Evolutionary conservation across 352 stramenopile genomes (phyloP).

Genomic region (Globisporangium rhizosaccharum): DNA sequence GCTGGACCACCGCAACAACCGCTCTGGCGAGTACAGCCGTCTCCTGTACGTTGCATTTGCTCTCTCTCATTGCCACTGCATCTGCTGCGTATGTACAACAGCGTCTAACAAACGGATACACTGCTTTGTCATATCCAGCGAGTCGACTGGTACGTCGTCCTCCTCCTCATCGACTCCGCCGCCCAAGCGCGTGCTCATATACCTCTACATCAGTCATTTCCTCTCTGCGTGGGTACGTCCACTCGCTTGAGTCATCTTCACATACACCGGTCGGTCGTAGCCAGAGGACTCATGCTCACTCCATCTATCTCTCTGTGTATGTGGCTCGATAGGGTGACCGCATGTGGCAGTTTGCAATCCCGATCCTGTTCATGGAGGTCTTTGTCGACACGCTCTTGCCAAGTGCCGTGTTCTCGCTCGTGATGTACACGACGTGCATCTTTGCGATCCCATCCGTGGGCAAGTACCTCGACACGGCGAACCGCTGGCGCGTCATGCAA

Average conservation of each 20-base stretch:
- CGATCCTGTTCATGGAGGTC: constrained; percentile 83
- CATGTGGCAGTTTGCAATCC: constrained; percentile 79
- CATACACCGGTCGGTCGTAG: not conserved
- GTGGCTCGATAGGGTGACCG: constrained; percentile 42
- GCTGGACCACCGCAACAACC: constrained; percentile 20
- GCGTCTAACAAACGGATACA: not conserved
- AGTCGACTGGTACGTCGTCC: not conserved
- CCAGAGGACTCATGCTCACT: not conserved
- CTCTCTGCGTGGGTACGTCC: constrained; percentile 64
- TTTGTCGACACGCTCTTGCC: constrained; percentile 78
- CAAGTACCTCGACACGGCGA: constrained; percentile 50
- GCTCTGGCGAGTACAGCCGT: constrained; percentile 16
- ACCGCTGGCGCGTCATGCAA: constrained; percentile 67
- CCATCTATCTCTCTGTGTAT: not conserved
- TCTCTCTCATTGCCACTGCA: not conserved
- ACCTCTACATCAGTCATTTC: constrained; percentile 71
- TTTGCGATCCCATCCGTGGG: constrained; percentile 65
- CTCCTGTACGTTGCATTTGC: constrained; percentile 29
- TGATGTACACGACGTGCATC: constrained; percentile 73
- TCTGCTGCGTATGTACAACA: not conserved
- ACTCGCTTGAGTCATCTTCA: not conserved
- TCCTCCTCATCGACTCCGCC: not conserved
- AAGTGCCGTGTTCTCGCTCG: constrained; percentile 65
- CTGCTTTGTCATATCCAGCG: not conserved
- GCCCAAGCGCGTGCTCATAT: constrained; percentile 41